Evolutionary conservation across 148 eudicot species (phyloP), one percentile per base, ranked within the genome.

Genomic region (Pouteria glomerata): DNA sequence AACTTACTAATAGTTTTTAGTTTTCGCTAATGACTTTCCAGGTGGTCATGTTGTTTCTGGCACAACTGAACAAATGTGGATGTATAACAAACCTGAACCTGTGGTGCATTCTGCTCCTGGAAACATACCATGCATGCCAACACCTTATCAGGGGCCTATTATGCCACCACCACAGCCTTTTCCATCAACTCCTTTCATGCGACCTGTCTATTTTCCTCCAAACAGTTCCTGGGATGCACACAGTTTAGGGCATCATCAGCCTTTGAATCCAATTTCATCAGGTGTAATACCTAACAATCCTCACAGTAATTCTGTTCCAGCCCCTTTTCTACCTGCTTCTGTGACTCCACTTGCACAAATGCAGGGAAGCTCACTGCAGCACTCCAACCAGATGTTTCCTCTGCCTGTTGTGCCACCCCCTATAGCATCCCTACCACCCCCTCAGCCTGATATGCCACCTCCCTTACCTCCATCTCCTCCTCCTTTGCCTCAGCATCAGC

Each of bases 301-400:
- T 74, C 90, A 86, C 73, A 50, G 65, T 76, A 83, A 74, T 78
- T 19, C 78, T 55, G 76, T 82, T 68, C 83, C 85, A 56, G 82
- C 89, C 21, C 90, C 93, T 72, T 86, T 82, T 67, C 51, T 77
- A 73, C 97, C 96, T 74, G 83, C 93, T 78, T 88, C 97, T 64
- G 86, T 87, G 73, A 84, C 90, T 33, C 97, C 93, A 39, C 76
- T 88, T 72, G 75, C 96, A 69, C 96, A 91, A 55, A 74, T 85
- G 57, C 84, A 80, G 29, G 96, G 84, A 74, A 79, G 69, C 79
- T 77, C 82, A 60, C 42, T 78, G 69, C 97, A 83, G 73, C 84
- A 81, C 65, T 80, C 80, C 69, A 68, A 76, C 80, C 93, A 88
- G 60, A 82, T 74, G 81, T 82, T 77, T 61, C 73, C 91, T 45